Evolutionary conservation across 2,329 filamentous ascomycete species (phyloP), one percentile per base, ranked within the genome.

Genomic region (Epichloe coenophiala): DNA sequence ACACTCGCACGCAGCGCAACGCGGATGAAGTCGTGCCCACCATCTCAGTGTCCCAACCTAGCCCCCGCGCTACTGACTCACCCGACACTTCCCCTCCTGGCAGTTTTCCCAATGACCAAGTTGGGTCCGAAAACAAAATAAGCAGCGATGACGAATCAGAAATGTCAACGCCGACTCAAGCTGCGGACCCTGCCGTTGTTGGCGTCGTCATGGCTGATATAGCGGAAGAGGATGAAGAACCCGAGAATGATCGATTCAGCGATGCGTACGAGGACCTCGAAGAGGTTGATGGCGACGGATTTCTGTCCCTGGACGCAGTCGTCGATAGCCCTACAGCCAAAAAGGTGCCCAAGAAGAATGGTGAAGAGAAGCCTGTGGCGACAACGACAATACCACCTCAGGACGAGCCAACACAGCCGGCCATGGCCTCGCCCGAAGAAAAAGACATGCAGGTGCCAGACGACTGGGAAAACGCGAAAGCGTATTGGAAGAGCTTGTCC

Each of bases 191-290:
- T 15, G 37, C 40, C 2, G 43, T 50, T 19, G 56, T 51, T 23
- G 54, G 54, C 21, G 55, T 59, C 4, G 54, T 56, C 9, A 68
- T 68, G 58, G 59, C 63, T 39, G 61, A 67, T 39, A 69, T 66
- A 13, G 56, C 58, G 7, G 65, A 68, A 49, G 66, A 66, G n/a
- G 63, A 70, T 1, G 70, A 76, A n/a, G 68, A 64, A 5, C 62
- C 63, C 2, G 78, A 81, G 50, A 71, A 68, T 47, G 83, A 77
- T 54, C 74, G 86, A 23, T 90, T 87, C 61, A 88, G 83, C 56
- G 86, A 90, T 64, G 86, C 86, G 1, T 83, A 83, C 49, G 86
- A 90, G 64, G 83, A 88, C 53, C 68, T 84, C 0, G 78, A 78
- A 0, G 81, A 87, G 13, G 60, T 73, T 4, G 81, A 84, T 39